phyloP scores from a whole-genome alignment of 768 basidiomycete genomes.

The Rhizopogon roseolus region DNA sequence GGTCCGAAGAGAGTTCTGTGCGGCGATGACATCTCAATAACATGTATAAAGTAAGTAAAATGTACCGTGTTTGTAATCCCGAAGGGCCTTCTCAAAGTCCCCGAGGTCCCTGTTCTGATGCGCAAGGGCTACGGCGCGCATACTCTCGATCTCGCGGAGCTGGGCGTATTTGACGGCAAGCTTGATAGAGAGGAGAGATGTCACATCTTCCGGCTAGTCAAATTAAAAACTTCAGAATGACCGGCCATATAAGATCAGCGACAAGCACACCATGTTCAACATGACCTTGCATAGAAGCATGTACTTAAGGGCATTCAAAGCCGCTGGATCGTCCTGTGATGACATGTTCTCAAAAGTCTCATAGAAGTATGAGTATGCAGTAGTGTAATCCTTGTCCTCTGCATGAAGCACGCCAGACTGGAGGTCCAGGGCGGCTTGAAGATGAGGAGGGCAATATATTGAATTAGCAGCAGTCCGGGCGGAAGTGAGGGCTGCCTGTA shows the following conservation, averaged over 20 bases:
- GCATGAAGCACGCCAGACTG: conserved; percentile 85
- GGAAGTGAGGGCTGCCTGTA: conserved; percentile 80
- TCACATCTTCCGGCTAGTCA: conserved; percentile 87
- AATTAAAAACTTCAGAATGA: not conserved
- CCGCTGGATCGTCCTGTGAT: conserved; percentile 67
- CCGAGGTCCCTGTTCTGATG: conserved; percentile 87
- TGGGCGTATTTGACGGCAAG: conserved; percentile 86
- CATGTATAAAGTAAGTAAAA: not conserved
- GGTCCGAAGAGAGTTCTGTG: conserved; percentile 89
- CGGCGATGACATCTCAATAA: not conserved
- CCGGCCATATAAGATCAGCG: not conserved
- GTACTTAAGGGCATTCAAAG: conserved; percentile 88
- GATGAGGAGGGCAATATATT: conserved; percentile 83
- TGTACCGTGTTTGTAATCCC: conserved; percentile 79
- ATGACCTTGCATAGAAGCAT: conserved; percentile 99
- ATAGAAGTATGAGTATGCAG: conserved; percentile 95
- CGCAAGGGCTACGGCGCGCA: conserved; percentile 93
- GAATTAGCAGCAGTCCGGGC: conserved; percentile 92
- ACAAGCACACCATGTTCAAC: conserved; percentile 75
- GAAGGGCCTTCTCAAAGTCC: conserved; percentile 83
- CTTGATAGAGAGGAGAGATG: conserved; percentile 80
- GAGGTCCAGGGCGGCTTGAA: conserved; percentile 58
- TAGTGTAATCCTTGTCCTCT: conserved; percentile 97
- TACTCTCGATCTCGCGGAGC: conserved; percentile 86
- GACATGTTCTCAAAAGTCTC: conserved; percentile 92